Conservation (phyloP, 495 filamentous ascomycete species). For the Talaromyces wortmannii region DNA sequence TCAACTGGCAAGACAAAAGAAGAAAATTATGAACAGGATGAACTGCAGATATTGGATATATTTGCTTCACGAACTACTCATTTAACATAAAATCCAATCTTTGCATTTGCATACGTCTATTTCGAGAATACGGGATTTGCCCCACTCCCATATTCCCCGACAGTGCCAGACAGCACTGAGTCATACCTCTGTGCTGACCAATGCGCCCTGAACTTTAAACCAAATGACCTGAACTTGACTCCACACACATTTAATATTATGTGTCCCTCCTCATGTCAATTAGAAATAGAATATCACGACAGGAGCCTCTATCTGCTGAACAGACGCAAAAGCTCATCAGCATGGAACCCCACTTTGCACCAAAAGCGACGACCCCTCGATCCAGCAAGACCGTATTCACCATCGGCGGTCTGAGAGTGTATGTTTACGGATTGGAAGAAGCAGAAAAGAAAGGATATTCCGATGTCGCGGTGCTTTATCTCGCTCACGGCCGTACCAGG, state of each 20-base stretch:
- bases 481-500: not conserved
- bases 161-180: no score
- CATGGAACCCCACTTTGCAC: not conserved
- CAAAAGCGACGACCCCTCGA: not conserved
- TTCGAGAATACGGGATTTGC: no score
- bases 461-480: not conserved
- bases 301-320: not conserved
- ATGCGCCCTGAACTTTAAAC: no score
- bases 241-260: not conserved
- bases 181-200: no score
- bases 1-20: no score
- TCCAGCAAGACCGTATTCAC: slow-evolving; percentile 1
- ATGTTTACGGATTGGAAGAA: slow-evolving; percentile 3
- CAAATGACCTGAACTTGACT: no score
- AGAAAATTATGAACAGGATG: no score
- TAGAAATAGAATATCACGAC: not conserved
- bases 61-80: no score
- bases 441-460: not conserved
- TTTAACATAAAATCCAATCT: no score
- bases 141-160: no score
- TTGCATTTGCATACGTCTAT: no score
- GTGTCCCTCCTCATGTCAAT: not conserved
- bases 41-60: no score
- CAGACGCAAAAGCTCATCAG: not conserved
- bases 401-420: not conserved